phyloP scores from a whole-genome alignment of 1,139 yeast species.

The Yamadazyma aaseri region DNA sequence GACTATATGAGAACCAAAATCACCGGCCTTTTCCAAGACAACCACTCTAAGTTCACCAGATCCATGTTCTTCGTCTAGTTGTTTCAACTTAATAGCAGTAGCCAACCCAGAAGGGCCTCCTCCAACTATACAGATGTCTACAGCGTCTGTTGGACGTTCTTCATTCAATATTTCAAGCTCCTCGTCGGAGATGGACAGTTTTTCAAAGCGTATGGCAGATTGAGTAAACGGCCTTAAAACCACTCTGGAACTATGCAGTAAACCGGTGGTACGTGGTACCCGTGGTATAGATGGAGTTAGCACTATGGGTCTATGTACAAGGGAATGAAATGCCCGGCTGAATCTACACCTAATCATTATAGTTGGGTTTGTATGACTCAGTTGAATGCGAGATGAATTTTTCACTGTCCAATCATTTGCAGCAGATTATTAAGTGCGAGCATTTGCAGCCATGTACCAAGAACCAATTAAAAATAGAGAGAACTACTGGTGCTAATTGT shows the following conservation, averaged over 20 bases:
- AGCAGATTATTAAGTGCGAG: constrained; percentile 4
- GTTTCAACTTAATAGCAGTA: constrained; percentile 86
- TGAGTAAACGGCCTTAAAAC: not conserved
- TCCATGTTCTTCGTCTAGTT: constrained; percentile 70
- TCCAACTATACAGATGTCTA: constrained; percentile 93
- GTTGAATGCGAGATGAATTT: constrained; percentile 2
- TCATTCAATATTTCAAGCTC: constrained; percentile 34
- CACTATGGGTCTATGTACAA: not conserved
- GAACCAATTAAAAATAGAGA: no score
- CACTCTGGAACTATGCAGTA: not conserved
- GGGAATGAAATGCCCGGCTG: not conserved
- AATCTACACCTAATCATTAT: not conserved
- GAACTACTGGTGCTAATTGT: no score
- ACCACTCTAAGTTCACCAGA: constrained; percentile 75
- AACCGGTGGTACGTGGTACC: not conserved
- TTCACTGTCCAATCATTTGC: constrained; percentile 4
- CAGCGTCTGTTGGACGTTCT: constrained; percentile 78
- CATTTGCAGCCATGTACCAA: constrained; percentile 3
- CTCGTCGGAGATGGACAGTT: constrained; percentile 7
- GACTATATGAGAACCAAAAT: constrained; percentile 86
- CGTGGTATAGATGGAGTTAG: not conserved
- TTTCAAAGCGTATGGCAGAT: not conserved
- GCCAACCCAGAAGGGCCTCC: constrained; percentile 98
- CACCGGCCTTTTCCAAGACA: constrained; percentile 88
- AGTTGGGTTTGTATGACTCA: constrained; percentile 2